These are phyloP conservation scores for Gracilaria domingensis DNA, from an alignment of 23 red algal genomes.

Conservation along the genomic window DNA sequence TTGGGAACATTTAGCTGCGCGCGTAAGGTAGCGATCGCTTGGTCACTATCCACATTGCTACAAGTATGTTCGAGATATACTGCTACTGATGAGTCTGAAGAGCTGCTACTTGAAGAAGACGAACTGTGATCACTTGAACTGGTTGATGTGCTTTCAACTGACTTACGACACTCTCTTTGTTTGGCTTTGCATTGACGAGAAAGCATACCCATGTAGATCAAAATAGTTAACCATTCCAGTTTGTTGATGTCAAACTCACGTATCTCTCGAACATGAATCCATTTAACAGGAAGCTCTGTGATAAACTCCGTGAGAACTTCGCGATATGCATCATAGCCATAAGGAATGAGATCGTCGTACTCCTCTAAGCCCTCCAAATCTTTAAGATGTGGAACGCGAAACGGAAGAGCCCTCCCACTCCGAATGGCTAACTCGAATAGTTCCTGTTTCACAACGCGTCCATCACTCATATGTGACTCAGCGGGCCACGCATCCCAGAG, in stretches of 20 bases:
- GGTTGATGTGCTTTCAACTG: not conserved
- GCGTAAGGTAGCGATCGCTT: constrained; percentile 11
- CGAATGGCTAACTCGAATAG: constrained; percentile 22
- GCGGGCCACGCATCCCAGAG: constrained; percentile 18
- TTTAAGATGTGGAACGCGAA: constrained; percentile 44
- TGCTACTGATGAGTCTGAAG: constrained; percentile 4
- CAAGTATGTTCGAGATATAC: not conserved
- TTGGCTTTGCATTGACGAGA: not conserved
- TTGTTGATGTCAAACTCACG: constrained; percentile 30
- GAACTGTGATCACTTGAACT: constrained; percentile 9
- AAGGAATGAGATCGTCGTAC: constrained; percentile 16
- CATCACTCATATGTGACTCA: constrained; percentile 22
- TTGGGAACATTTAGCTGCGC: not conserved
- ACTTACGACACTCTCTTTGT: not conserved
- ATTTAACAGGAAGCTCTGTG: constrained; percentile 23
- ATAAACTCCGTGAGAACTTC: constrained; percentile 30
- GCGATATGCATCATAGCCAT: constrained; percentile 10
- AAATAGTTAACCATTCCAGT: constrained; percentile 56
- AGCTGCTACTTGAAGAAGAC: not conserved
- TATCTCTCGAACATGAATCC: constrained; percentile 7
- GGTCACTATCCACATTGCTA: not conserved
- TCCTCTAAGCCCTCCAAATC: constrained; percentile 1
- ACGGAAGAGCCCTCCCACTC: constrained; percentile 33
- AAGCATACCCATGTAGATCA: constrained; percentile 31
- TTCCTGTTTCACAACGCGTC: constrained; percentile 27